Evolutionary conservation across 2,329 filamentous ascomycete species (phyloP), one percentile per base, ranked within the genome.

Genomic region (Cytospora piceae): DNA sequence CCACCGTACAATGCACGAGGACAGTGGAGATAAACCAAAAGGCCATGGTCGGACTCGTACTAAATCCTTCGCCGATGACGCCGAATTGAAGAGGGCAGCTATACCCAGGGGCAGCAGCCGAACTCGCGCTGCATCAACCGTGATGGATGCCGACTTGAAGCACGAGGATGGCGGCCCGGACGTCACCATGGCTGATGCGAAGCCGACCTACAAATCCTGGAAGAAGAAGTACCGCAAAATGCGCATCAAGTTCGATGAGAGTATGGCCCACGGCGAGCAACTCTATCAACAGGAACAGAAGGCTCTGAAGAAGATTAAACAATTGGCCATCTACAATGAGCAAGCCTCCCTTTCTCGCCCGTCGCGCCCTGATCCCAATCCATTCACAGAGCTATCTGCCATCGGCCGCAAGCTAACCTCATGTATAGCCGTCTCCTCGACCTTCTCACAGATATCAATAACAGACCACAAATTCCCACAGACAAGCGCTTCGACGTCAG

Each of bases 191-290:
- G 73, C 71, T 65, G 80, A 83, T 71, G 73, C 76, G 64, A 84
- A 80, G 77, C 81, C 79, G 73, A 84, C 80, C 4, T 87, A 89
- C 77, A 89, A 87, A 74, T 90, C 87, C 54, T 90, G 85, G 83
- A 93, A 92, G 85, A 96, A 97, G 81, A 99, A 99, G 82, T 99
- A 96, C 77, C 90, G 91, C 73, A 96, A 96, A 84, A 92, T 95
- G 88, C 89, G 90, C 78, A 84, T 90, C 75, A 82, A 84, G 32
- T 96, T 95, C 74, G 91, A 95, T 71, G 83, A 88, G 59, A 87
- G 87, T 73, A 92, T 94, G 86, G 86, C 89, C 65, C 87, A 92
- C 70, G 91, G 92, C 76, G 95, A 96, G 78, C 85, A 89, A 63
- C 83, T 95, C 67, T 95, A 95, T 78, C 87, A 88, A 72, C 84